These are phyloP conservation scores for Tetrapisispora nanseiensis DNA, from an alignment of 805 yeast genomes.

Conservation along the genomic window DNA sequence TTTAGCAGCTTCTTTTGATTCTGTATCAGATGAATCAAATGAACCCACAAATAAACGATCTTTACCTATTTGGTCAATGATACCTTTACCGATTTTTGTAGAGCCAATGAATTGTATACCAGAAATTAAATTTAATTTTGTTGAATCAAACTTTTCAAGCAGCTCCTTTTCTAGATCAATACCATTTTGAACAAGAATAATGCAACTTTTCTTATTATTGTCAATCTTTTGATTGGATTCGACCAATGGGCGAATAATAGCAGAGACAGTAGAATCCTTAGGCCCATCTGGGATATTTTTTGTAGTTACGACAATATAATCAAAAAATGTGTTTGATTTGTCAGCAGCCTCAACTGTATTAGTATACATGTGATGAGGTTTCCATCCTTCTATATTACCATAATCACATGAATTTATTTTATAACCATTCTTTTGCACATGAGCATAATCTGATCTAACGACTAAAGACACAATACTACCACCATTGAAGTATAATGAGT, in stretches of 20 bases:
- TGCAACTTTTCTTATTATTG: constrained; percentile 29
- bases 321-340: constrained; percentile 35
- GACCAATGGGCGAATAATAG: constrained; percentile 42
- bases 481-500: constrained; percentile 43
- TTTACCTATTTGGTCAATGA: constrained; percentile 39
- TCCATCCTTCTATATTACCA: constrained; percentile 45
- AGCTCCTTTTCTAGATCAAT: constrained; percentile 53
- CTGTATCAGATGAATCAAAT: constrained; percentile 32
- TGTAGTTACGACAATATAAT: constrained; percentile 53
- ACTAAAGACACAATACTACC: constrained; percentile 49
- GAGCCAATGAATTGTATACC: constrained; percentile 60
- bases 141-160: constrained; percentile 35
- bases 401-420: constrained; percentile 52
- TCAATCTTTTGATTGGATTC: constrained; percentile 24
- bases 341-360: constrained; percentile 38
- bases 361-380: constrained; percentile 44
- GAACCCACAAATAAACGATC: constrained; percentile 46
- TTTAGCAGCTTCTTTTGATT: constrained; percentile 30
- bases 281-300: constrained; percentile 61
- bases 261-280: constrained; percentile 35
- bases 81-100: constrained; percentile 38
- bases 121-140: constrained; percentile 35
- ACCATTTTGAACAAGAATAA: constrained; percentile 59
- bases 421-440: constrained; percentile 44
- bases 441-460: constrained; percentile 54